Percentiles rank a stretch among this genome's conserved stretches.
Evolutionary conservation across 129 eudicot genomes (phyloP).

Genomic region (Artemisia tridentata): DNA sequence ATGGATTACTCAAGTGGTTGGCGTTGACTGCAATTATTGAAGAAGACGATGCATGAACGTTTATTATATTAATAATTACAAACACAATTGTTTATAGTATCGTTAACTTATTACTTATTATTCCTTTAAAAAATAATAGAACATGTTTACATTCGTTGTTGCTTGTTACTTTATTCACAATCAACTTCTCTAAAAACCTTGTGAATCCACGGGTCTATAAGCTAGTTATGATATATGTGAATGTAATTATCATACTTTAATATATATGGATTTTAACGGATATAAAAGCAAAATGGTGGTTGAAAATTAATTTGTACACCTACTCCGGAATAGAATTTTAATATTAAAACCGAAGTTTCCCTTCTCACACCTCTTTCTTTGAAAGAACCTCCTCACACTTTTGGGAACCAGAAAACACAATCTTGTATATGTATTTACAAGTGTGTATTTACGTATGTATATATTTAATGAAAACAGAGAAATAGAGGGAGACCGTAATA

Average conservation of each 20-base stretch:
- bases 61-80: no score
- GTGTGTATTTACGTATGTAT: background rate
- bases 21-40: no score
- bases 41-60: no score
- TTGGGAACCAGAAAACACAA: slow-evolving; percentile 7
- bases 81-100: no score
- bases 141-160: no score
- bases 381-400: background rate
- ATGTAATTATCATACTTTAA: slow-evolving; percentile 9
- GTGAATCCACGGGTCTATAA: no score
- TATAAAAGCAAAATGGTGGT: slow-evolving; percentile 19
- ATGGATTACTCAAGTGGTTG: no score
- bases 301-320: slow-evolving; percentile 27
- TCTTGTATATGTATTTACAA: no score
- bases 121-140: no score
- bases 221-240: background rate
- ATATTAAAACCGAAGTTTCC: slow-evolving; percentile 8
- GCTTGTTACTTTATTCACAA: no score
- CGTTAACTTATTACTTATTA: no score
- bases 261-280: background rate
- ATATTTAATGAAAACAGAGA: background rate
- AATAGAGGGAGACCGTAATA: background rate
- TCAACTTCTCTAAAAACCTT: no score
- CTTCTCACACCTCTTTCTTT: background rate
- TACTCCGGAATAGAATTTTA: slow-evolving; percentile 23